Conservation (phyloP, 1,284 basidiomycete genomes). For the Tylopilus orsonianus region DNA sequence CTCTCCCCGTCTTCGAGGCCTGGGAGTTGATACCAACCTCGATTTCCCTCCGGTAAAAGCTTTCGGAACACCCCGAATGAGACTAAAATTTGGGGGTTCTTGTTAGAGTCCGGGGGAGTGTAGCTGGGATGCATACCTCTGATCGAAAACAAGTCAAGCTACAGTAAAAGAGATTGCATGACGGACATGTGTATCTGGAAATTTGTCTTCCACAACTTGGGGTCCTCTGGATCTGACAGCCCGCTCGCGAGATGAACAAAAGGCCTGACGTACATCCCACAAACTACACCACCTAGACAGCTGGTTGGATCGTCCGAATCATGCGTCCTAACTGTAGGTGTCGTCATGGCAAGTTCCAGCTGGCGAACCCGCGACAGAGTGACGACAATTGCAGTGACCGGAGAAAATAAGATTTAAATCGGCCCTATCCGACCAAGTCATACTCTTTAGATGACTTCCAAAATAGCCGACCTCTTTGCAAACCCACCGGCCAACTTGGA, state of each 20-base stretch:
- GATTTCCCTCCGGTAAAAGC: slow-evolving; percentile 72
- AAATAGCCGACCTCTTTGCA: too few relatives aligned
- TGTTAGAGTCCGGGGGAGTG: neutral
- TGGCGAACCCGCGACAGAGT: too few relatives aligned
- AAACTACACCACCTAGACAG: slow-evolving; percentile 26
- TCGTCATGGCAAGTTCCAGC: slow-evolving; percentile 17
- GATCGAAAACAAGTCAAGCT: slow-evolving; percentile 76
- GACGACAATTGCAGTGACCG: too few relatives aligned
- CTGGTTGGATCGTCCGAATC: slow-evolving; percentile 13
- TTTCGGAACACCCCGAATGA: slow-evolving; percentile 72
- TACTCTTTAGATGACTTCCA: too few relatives aligned
- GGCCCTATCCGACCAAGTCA: too few relatives aligned
- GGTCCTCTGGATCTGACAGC: slow-evolving; percentile 7
- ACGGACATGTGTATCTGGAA: slow-evolving; percentile 76
- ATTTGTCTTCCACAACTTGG: slow-evolving; percentile 72
- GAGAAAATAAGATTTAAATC: too few relatives aligned
- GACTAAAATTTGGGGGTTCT: slow-evolving; percentile 38
- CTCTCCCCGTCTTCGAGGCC: slow-evolving; percentile 52
- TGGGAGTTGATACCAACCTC: slow-evolving; percentile 56
- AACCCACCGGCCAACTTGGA: too few relatives aligned
- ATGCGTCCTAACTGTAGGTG: slow-evolving; percentile 18
- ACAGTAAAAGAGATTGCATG: slow-evolving; percentile 79
- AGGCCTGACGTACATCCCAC: slow-evolving; percentile 37
- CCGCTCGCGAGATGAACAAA: neutral
- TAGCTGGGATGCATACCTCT: slow-evolving; percentile 42